Evolutionary conservation across 164 flowering plant species (phyloP).

Genomic region (Amborella trichopoda): DNA sequence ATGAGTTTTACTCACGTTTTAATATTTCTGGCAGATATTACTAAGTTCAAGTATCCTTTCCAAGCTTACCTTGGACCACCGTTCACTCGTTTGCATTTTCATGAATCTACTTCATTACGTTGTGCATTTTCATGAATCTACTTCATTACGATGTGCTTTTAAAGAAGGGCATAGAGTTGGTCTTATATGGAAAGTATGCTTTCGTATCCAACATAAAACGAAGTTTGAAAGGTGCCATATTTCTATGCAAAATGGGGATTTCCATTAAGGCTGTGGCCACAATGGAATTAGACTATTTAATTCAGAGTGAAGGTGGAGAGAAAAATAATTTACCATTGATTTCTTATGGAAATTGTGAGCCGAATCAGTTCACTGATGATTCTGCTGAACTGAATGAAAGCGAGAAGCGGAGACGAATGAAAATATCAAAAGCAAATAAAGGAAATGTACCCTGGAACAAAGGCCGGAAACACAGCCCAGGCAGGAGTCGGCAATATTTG

Average conservation of each 20-base stretch:
- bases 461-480: slow-evolving; percentile 91
- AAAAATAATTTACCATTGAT: slow-evolving; percentile 6
- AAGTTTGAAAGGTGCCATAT: slow-evolving; percentile 11
- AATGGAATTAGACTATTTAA: slow-evolving; percentile 35
- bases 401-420: slow-evolving; percentile 64
- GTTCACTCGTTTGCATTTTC: too few species aligned
- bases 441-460: slow-evolving; percentile 95
- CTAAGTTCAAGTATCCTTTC: too few species aligned
- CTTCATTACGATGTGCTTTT: too few species aligned
- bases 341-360: slow-evolving; percentile 8
- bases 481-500: too few species aligned
- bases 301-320: slow-evolving; percentile 16
- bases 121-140: too few species aligned
- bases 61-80: too few species aligned
- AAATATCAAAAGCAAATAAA: slow-evolving; percentile 88
- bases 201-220: slow-evolving; percentile 15
- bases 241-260: slow-evolving; percentile 10
- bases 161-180: too few species aligned
- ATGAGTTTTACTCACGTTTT: too few species aligned
- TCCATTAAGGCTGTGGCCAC: slow-evolving; percentile 56
- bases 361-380: slow-evolving; percentile 20
- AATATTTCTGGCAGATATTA: too few species aligned
- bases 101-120: too few species aligned
- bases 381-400: slow-evolving; percentile 32
- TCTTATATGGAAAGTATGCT: slow-evolving; percentile 19